Conservation (phyloP, 371 early-diverging fungal genomes). For the Blakeslea trispora region DNA sequence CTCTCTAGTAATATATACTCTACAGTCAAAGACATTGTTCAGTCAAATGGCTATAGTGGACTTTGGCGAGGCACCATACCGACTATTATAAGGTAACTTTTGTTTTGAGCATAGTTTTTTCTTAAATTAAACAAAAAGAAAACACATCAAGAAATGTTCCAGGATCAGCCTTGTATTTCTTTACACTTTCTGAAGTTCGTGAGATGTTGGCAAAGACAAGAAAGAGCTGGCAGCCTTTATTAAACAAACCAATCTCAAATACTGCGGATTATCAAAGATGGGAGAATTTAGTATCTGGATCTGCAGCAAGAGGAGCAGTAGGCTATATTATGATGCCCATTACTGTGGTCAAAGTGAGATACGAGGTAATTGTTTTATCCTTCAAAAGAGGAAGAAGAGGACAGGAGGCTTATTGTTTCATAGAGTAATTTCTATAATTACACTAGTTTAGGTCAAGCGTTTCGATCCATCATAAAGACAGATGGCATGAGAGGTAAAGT, state of each 20-base stretch:
- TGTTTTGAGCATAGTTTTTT: not conserved
- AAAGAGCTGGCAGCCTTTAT: slow-evolving; percentile 33
- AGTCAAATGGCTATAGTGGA: slow-evolving; percentile 68
- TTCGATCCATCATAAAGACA: slow-evolving; percentile 59
- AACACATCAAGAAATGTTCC: slow-evolving; percentile 81
- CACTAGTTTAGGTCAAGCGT: slow-evolving; percentile 62
- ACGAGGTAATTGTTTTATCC: slow-evolving; percentile 63
- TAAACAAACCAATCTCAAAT: slow-evolving; percentile 17
- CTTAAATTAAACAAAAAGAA: too few species aligned
- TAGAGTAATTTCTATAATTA: slow-evolving; percentile 87
- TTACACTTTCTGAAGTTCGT: slow-evolving; percentile 58
- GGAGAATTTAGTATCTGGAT: slow-evolving; percentile 81
- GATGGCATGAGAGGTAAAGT: slow-evolving; percentile 61
- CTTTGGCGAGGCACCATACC: slow-evolving; percentile 94
- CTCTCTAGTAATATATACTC: slow-evolving; percentile 54
- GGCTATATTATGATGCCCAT: slow-evolving; percentile 95
- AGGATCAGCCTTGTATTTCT: slow-evolving; percentile 83
- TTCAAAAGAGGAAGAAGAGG: not conserved
- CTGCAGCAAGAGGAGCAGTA: slow-evolving; percentile 78
- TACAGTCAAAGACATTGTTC: slow-evolving; percentile 59
- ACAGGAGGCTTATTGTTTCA: too few species aligned
- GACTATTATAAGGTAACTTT: slow-evolving; percentile 70
- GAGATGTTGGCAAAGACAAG: slow-evolving; percentile 44
- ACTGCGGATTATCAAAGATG: slow-evolving; percentile 33
- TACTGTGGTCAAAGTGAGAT: slow-evolving; percentile 91